phyloP scores from a whole-genome alignment of 495 filamentous ascomycete species.

The Xylona heveae region DNA sequence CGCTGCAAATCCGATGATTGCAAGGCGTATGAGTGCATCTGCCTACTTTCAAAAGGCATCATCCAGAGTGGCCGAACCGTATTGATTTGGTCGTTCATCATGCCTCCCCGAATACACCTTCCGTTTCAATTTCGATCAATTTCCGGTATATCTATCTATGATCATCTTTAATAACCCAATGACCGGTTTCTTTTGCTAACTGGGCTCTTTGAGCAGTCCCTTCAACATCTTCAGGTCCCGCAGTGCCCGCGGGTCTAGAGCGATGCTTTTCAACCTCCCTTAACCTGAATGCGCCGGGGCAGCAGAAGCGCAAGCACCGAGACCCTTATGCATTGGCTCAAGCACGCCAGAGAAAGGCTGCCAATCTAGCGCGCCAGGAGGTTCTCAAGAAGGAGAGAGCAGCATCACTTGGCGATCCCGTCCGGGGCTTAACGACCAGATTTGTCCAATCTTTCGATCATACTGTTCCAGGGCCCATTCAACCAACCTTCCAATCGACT shows the following conservation, averaged over 20 bases:
- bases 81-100: too few species aligned
- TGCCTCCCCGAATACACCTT: constrained; percentile 55
- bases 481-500: neutral
- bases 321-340: constrained; percentile 51
- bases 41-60: too few species aligned
- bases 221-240: too few species aligned
- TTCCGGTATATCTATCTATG: constrained; percentile 41
- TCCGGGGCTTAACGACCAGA: constrained; percentile 54
- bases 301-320: constrained; percentile 24
- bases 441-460: constrained; percentile 64
- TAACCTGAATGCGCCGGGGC: too few species aligned
- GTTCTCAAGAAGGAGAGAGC: constrained; percentile 39
- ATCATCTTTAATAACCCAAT: too few species aligned
- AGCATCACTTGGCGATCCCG: constrained; percentile 45
- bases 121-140: constrained; percentile 39
- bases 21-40: too few species aligned
- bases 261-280: constrained; percentile 8
- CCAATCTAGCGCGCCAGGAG: constrained; percentile 51
- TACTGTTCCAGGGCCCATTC: constrained; percentile 15
- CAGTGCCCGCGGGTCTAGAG: too few species aligned
- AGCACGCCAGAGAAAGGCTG: constrained; percentile 55
- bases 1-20: too few species aligned
- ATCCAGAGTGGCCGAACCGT: too few species aligned
- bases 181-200: too few species aligned
- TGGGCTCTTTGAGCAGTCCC: too few species aligned